Conservation (phyloP, 2,329 filamentous ascomycete species). For the Ceratocystis papillata region DNA sequence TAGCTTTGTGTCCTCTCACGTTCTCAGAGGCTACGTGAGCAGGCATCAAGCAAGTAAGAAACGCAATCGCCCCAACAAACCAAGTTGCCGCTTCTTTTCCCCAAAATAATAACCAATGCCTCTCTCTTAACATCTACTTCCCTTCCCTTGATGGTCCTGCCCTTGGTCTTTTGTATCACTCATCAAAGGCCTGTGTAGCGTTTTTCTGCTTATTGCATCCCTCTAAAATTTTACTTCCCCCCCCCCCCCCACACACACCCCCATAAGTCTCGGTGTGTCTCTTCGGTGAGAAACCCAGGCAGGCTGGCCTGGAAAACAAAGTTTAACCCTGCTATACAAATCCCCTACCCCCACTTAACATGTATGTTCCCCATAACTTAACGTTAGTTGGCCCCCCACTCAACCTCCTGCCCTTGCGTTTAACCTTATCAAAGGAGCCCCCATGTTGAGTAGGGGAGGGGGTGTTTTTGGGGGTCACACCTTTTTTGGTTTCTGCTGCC, state of each 20-base stretch:
- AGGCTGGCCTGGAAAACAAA: no score
- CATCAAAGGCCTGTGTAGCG: no score
- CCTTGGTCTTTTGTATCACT: no score
- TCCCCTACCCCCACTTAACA: background rate
- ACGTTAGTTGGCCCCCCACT: background rate
- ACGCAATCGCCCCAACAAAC: background rate
- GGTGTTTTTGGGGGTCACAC: no score
- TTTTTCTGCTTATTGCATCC: no score
- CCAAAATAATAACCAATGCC: no score
- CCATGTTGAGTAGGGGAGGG: background rate
- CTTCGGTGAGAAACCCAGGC: background rate
- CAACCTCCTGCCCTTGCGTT: slow-evolving; percentile 1
- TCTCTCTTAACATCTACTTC: no score
- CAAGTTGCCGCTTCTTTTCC: no score
- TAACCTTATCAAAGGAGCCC: background rate
- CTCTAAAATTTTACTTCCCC: no score
- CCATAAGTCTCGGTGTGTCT: background rate
- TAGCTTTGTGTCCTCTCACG: background rate
- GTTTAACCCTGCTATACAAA: no score
- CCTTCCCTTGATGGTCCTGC: no score
- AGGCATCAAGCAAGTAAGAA: background rate
- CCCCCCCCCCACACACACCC: background rate
- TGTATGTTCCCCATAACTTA: background rate
- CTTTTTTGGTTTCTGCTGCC: background rate
- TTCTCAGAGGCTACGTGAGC: background rate